Conservation (phyloP, 495 filamentous ascomycete genomes). For the Lichenothelia convexa region DNA sequence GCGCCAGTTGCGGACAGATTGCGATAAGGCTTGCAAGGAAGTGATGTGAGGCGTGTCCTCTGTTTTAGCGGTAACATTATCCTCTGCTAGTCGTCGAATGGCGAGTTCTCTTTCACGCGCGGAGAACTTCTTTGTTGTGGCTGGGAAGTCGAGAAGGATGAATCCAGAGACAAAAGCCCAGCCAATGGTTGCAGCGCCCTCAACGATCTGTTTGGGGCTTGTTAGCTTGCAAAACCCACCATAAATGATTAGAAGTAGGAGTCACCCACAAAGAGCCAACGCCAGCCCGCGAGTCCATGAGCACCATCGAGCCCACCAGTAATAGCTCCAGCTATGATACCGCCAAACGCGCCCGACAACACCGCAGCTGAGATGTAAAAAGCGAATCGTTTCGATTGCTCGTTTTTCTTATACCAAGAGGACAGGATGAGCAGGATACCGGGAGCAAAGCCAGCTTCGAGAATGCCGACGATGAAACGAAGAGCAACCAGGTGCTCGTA, state of each 20-base stretch:
- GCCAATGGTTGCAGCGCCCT: conserved; percentile 9
- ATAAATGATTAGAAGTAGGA: not conserved
- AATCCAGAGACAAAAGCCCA: conserved; percentile 4
- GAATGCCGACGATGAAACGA: conserved; percentile 9
- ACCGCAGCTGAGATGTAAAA: conserved; percentile 4
- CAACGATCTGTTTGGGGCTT: conserved; percentile 9
- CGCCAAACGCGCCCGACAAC: not conserved
- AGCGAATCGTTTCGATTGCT: conserved; percentile 10
- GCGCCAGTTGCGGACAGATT: conserved; percentile 18
- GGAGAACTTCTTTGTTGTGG: conserved; percentile 23
- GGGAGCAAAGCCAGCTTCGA: conserved; percentile 3
- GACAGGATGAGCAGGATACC: conserved; percentile 11
- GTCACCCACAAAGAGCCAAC: conserved; percentile 7
- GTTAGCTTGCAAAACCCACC: not conserved
- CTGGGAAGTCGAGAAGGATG: conserved; percentile 10
- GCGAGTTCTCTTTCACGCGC: conserved; percentile 18
- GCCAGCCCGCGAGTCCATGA: conserved; percentile 8
- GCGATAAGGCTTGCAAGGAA: conserved; percentile 16
- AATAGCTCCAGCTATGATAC: conserved; percentile 23
- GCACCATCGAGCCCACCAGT: conserved; percentile 20
- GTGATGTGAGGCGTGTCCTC: conserved; percentile 7
- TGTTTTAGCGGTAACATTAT: conserved; percentile 10
- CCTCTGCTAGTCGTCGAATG: conserved; percentile 15
- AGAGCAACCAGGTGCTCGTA: conserved; percentile 6
- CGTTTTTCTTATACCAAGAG: conserved; percentile 11